These are phyloP conservation scores for Nigrograna mackinnonii DNA, from an alignment of 2,329 filamentous ascomycete species.

Conservation along the genomic window DNA sequence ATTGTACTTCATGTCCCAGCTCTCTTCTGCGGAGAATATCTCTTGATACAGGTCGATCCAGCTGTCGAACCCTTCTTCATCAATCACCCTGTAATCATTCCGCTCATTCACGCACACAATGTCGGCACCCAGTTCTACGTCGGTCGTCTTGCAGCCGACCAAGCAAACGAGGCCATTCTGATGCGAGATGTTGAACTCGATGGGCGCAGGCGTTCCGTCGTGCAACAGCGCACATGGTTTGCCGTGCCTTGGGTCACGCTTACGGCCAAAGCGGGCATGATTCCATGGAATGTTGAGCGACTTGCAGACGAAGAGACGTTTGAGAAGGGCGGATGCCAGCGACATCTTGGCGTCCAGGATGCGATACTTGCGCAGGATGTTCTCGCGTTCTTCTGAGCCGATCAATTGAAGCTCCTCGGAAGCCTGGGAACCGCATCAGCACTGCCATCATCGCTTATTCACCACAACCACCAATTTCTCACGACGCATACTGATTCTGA, in stretches of 20 bases:
- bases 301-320: constrained; percentile 69
- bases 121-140: constrained; percentile 68
- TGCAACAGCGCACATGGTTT: constrained; percentile 54
- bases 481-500: constrained; percentile 34
- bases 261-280: constrained; percentile 59
- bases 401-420: constrained; percentile 47
- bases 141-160: constrained; percentile 49
- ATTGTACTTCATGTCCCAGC: constrained; percentile 63
- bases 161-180: constrained; percentile 76
- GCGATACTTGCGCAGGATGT: constrained; percentile 65
- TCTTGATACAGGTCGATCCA: constrained; percentile 75
- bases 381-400: constrained; percentile 57
- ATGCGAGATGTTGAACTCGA: constrained; percentile 79
- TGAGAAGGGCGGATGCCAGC: constrained; percentile 72
- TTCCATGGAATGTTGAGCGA: constrained; percentile 64
- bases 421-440: constrained; percentile 33
- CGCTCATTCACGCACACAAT: constrained; percentile 77
- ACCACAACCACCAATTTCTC: neutral
- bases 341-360: constrained; percentile 75
- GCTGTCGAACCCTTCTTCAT: constrained; percentile 64
- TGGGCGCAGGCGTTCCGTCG: constrained; percentile 40
- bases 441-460: neutral
- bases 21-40: constrained; percentile 68
- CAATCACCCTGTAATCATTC: constrained; percentile 61
- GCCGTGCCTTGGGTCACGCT: constrained; percentile 54